These are phyloP conservation scores for Pichiaceae sp. DNA, from an alignment of 1,139 yeast genomes.

Conservation along the genomic window DNA sequence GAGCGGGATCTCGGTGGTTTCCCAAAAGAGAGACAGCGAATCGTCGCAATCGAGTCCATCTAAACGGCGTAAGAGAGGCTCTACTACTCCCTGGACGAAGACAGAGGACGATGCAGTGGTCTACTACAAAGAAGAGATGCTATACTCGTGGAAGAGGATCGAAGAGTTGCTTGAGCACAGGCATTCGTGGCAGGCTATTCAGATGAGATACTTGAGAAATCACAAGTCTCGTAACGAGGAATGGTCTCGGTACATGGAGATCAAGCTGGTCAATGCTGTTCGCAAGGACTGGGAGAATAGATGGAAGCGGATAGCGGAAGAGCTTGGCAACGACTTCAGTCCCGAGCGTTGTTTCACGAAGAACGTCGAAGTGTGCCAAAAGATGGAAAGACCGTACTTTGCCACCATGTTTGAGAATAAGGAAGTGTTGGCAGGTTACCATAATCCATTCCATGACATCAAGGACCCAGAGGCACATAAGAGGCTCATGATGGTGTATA, in stretches of 20 bases:
- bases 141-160: slow-evolving; percentile 31
- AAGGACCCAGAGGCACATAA: slow-evolving; percentile 23
- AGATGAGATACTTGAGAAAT: slow-evolving; percentile 33
- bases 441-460: slow-evolving; percentile 18
- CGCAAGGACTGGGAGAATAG: slow-evolving; percentile 32
- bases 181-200: slow-evolving; percentile 36
- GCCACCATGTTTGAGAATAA: slow-evolving; percentile 18
- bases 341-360: slow-evolving; percentile 21
- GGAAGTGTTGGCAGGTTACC: slow-evolving; percentile 17
- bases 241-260: slow-evolving; percentile 26
- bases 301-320: slow-evolving; percentile 27
- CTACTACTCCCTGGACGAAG: slow-evolving; percentile 24
- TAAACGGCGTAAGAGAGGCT: slow-evolving; percentile 3
- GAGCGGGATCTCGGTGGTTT: no score
- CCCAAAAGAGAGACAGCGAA: no score
- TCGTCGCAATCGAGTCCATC: no score
- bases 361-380: slow-evolving; percentile 22
- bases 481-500: slow-evolving; percentile 24
- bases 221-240: slow-evolving; percentile 27
- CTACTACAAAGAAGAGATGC: slow-evolving; percentile 28
- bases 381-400: slow-evolving; percentile 18
- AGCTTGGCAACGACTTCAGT: slow-evolving; percentile 20
- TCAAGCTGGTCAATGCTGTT: slow-evolving; percentile 22
- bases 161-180: slow-evolving; percentile 24
- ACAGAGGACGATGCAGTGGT: slow-evolving; percentile 30